phyloP scores from a whole-genome alignment of 345 rosid genomes.

The Anastatica hierochuntica region DNA sequence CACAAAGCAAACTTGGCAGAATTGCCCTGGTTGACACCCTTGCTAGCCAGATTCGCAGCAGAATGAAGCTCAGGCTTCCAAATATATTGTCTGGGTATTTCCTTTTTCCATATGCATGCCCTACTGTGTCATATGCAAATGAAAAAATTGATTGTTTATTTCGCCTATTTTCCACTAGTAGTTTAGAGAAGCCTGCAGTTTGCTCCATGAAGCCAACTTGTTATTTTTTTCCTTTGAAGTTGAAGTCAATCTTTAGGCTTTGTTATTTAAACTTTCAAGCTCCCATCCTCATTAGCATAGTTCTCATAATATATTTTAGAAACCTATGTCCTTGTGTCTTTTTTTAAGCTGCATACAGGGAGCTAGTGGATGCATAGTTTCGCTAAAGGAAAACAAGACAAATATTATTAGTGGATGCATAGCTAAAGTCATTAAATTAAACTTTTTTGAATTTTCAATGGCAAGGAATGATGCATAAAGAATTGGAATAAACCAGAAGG shows the following conservation, averaged over 20 bases:
- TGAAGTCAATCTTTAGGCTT: slow-evolving; percentile 12
- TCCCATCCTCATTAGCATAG: not conserved
- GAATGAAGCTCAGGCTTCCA: slow-evolving; percentile 92
- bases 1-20: slow-evolving; percentile 93
- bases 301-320: slow-evolving; percentile 6
- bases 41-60: slow-evolving; percentile 81
- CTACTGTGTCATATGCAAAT: not conserved
- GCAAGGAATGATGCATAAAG: not conserved
- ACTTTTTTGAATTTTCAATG: not conserved
- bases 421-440: not conserved
- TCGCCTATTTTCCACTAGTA: not conserved
- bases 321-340: slow-evolving; percentile 1
- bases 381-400: not conserved
- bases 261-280: slow-evolving; percentile 9
- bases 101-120: slow-evolving; percentile 25
- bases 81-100: slow-evolving; percentile 91
- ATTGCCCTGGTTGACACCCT: slow-evolving; percentile 82
- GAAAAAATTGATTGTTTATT: slow-evolving; percentile 12
- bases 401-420: not conserved
- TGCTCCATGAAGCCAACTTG: slow-evolving; percentile 6
- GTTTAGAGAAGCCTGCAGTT: not conserved
- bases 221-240: not conserved
- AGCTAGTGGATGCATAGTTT: not conserved
- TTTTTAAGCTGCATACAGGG: not conserved
- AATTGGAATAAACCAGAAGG: not conserved